phyloP scores from a whole-genome alignment of 2,329 filamentous ascomycete species.

The Aspergillus caelatus region DNA sequence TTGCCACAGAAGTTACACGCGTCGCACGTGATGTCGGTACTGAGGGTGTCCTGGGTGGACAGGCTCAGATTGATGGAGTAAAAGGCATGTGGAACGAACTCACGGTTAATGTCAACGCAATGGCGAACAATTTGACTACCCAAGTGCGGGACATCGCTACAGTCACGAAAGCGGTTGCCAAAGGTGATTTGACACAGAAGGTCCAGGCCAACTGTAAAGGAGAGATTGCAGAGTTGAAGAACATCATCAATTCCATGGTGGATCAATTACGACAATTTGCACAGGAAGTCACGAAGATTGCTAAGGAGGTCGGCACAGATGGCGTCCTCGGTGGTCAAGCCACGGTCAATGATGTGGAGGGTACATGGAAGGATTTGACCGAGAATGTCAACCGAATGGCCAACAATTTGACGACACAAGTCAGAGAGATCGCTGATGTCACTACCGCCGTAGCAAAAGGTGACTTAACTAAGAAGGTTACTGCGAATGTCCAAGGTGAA shows the following conservation, averaged over 20 bases:
- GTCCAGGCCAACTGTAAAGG: slow-evolving; percentile 90
- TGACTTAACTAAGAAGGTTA: slow-evolving; percentile 94
- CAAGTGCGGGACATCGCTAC: slow-evolving; percentile 93
- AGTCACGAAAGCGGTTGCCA: slow-evolving; percentile 69
- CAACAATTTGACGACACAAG: slow-evolving; percentile 95
- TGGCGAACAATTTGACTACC: slow-evolving; percentile 84
- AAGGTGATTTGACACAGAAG: slow-evolving; percentile 93
- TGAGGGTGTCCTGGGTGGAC: slow-evolving; percentile 78
- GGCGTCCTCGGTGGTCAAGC: slow-evolving; percentile 92
- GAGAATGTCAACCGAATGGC: slow-evolving; percentile 98
- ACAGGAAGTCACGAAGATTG: slow-evolving; percentile 94
- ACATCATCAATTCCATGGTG: slow-evolving; percentile 99
- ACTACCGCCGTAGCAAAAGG: slow-evolving; percentile 93
- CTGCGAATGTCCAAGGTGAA: slow-evolving; percentile 89
- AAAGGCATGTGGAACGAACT: slow-evolving; percentile 89
- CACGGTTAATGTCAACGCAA: slow-evolving; percentile 83
- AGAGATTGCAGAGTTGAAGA: slow-evolving; percentile 92
- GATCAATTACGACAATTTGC: slow-evolving; percentile 97
- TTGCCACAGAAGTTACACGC: slow-evolving; percentile 80
- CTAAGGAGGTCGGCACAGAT: slow-evolving; percentile 94
- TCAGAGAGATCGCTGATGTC: slow-evolving; percentile 95
- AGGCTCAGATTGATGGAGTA: slow-evolving; percentile 80
- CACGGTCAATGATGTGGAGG: slow-evolving; percentile 92
- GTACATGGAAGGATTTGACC: slow-evolving; percentile 95
- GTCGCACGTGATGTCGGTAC: slow-evolving; percentile 83